phyloP scores from a whole-genome alignment of 2,329 filamentous ascomycete genomes.

The Pezicula carpinea region DNA sequence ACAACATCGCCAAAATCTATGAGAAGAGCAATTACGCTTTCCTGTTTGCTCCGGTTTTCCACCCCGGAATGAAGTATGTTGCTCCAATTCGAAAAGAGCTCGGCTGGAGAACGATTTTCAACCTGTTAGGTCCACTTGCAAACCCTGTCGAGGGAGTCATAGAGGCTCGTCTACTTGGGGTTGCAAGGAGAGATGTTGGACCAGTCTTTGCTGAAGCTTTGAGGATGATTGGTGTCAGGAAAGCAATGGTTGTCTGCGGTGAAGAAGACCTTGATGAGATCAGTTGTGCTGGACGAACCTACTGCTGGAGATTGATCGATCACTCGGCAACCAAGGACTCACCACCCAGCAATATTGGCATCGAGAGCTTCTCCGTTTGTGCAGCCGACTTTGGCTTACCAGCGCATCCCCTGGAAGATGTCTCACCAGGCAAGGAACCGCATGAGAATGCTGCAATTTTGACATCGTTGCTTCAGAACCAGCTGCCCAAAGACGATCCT shows the following conservation, averaged over 20 bases:
- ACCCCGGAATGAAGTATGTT: constrained; percentile 89
- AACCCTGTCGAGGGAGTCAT: constrained; percentile 83
- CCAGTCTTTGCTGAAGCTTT: constrained; percentile 86
- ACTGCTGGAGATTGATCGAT: constrained; percentile 77
- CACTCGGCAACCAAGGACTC: constrained; percentile 34
- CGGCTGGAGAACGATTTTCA: constrained; percentile 96
- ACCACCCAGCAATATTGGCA: constrained; percentile 41
- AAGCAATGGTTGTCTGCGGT: constrained; percentile 88
- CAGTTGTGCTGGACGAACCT: constrained; percentile 81
- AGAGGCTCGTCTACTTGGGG: constrained; percentile 89
- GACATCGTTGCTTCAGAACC: constrained; percentile 67
- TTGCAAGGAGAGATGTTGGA: constrained; percentile 81
- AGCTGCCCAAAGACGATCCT: constrained; percentile 71
- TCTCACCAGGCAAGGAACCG: constrained; percentile 81
- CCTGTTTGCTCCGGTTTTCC: constrained; percentile 92
- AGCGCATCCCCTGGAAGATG: constrained; percentile 67
- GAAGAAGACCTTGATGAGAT: constrained; percentile 95
- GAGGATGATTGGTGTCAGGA: constrained; percentile 67
- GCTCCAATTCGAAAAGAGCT: constrained; percentile 81
- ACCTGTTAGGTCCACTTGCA: constrained; percentile 85
- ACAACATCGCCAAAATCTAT: constrained; percentile 70
- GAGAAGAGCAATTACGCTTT: constrained; percentile 85
- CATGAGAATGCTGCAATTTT: constrained; percentile 84
- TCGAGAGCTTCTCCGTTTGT: constrained; percentile 73
- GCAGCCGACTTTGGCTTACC: constrained; percentile 85